These are phyloP conservation scores for Phoenix roebelenii DNA, from an alignment of 176 grass and related monocot species.

Conservation along the genomic window DNA sequence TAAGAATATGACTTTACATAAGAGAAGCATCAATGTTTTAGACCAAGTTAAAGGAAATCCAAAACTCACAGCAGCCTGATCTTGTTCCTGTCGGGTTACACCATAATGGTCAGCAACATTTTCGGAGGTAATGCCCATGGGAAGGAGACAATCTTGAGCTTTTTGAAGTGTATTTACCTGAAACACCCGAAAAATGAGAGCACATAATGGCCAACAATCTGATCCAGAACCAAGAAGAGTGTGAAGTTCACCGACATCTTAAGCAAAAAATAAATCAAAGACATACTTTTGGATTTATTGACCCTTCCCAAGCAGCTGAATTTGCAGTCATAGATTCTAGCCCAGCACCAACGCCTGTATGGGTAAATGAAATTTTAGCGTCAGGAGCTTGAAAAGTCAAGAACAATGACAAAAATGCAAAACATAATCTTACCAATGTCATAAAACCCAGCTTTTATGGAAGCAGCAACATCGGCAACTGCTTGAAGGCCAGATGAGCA, in stretches of 20 bases:
- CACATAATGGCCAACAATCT: no score
- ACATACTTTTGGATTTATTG: constrained; percentile 83
- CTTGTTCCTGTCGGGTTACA: constrained; percentile 85
- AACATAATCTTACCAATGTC: constrained; percentile 53
- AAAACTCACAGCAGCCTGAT: constrained; percentile 83
- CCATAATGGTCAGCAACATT: constrained; percentile 84
- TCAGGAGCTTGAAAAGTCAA: neutral
- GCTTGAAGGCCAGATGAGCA: constrained; percentile 94
- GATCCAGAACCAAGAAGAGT: no score
- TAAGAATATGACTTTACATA: neutral
- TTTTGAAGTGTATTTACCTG: constrained; percentile 62
- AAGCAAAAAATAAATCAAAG: neutral
- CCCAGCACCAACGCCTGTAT: constrained; percentile 83
- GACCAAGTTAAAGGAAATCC: neutral
- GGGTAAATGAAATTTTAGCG: neutral
- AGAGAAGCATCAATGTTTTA: neutral
- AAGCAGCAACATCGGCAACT: constrained; percentile 74
- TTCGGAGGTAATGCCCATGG: constrained; percentile 97
- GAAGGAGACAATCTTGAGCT: constrained; percentile 91
- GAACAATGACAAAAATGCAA: neutral
- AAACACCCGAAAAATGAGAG: constrained; percentile 1
- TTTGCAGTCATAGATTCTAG: constrained; percentile 78
- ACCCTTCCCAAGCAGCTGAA: constrained; percentile 67
- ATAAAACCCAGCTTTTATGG: constrained; percentile 94
- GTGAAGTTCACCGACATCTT: neutral